Evolutionary conservation across 768 basidiomycete genomes (phyloP).

Genomic region (Austroboletus eburneus): DNA sequence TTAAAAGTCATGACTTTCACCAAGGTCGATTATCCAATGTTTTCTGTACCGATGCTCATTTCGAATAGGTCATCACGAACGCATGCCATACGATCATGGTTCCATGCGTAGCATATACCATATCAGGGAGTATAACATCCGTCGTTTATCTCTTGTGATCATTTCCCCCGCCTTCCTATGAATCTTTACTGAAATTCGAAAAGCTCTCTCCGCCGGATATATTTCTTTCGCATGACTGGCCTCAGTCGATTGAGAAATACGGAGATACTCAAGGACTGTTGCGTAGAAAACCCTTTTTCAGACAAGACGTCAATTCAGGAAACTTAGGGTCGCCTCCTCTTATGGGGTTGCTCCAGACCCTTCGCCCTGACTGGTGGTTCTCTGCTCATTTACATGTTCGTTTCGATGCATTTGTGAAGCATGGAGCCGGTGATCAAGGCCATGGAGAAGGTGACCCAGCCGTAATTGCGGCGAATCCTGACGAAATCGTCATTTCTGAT

Average conservation of each 20-base stretch:
- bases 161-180: background rate
- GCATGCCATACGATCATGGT: slow-evolving; percentile 69
- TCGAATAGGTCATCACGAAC: slow-evolving; percentile 69
- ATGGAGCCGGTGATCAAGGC: slow-evolving; percentile 26
- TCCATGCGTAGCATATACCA: slow-evolving; percentile 87
- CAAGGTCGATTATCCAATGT: slow-evolving; percentile 42
- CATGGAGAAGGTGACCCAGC: background rate
- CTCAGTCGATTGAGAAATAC: slow-evolving; percentile 74
- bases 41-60: slow-evolving; percentile 2
- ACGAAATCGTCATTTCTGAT: slow-evolving; percentile 40
- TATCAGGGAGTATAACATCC: slow-evolving; percentile 79
- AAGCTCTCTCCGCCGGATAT: slow-evolving; percentile 63
- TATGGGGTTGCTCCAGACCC: slow-evolving; percentile 64
- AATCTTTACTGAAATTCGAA: background rate
- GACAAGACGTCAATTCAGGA: slow-evolving; percentile 60
- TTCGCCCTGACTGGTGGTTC: slow-evolving; percentile 89
- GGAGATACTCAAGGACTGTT: slow-evolving; percentile 68
- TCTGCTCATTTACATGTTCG: slow-evolving; percentile 86
- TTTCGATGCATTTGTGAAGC: slow-evolving; percentile 67
- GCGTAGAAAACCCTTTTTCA: slow-evolving; percentile 74
- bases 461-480: slow-evolving; percentile 26
- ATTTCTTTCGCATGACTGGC: slow-evolving; percentile 98
- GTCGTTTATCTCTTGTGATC: slow-evolving; percentile 68
- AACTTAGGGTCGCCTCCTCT: slow-evolving; percentile 84
- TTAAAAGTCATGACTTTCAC: slow-evolving; percentile 70